These are phyloP conservation scores for Neonectria hederae DNA, from an alignment of 2,329 filamentous ascomycete genomes.

Conservation along the genomic window DNA sequence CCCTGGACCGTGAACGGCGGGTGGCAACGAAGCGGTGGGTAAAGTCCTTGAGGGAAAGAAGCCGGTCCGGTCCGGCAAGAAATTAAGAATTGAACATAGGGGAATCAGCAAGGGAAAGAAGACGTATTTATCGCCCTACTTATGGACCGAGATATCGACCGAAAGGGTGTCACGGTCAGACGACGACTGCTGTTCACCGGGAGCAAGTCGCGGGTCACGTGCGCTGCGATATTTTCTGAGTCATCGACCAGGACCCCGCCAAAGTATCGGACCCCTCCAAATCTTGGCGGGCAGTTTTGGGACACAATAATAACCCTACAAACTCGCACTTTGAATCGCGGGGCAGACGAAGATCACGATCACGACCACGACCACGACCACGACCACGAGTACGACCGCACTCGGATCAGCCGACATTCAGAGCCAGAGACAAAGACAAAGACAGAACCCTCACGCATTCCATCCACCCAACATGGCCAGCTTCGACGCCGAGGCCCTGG, in stretches of 20 bases:
- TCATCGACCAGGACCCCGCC: conserved; percentile 40
- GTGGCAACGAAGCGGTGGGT: conserved; percentile 6
- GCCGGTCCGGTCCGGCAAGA: conserved; percentile 9
- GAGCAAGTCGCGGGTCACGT: conserved; percentile 29
- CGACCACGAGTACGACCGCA: neutral
- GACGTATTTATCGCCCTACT: neutral
- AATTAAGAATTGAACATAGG: neutral
- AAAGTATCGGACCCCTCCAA: conserved; percentile 42
- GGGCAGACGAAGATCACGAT: conserved; percentile 1
- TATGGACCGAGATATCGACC: neutral
- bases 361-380: conserved; percentile 1
- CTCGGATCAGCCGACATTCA: neutral
- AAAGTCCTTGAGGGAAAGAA: neutral
- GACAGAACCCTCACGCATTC: conserved; percentile 1
- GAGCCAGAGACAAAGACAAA: conserved; percentile 1
- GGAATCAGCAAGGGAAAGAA: neutral
- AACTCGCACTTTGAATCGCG: conserved; percentile 24
- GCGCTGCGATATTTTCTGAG: conserved; percentile 28
- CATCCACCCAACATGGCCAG: conserved; percentile 34
- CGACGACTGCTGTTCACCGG: conserved; percentile 5
- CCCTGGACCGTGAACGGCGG: conserved; percentile 9
- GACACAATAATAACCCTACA: conserved; percentile 28
- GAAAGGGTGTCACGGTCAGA: neutral
- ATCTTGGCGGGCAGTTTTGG: conserved; percentile 29
- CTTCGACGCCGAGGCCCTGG: conserved; percentile 40